These are phyloP conservation scores for Yamadazyma laniorum DNA, from an alignment of 805 yeast species.

Conservation along the genomic window DNA sequence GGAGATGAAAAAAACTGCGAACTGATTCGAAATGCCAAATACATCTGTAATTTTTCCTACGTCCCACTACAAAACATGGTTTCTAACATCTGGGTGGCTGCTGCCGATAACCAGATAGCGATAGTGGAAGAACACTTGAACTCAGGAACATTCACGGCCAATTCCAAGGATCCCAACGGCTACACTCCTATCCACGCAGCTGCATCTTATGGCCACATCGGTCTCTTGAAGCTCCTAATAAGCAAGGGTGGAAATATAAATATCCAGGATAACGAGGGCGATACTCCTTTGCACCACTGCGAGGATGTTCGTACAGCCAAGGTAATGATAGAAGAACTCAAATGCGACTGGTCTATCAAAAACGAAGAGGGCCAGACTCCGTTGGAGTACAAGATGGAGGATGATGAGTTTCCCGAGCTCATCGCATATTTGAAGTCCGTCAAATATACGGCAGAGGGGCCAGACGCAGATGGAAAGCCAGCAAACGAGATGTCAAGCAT, in stretches of 20 bases:
- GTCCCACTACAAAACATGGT: slow-evolving; percentile 29
- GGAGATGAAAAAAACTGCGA: background rate
- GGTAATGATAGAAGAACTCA: slow-evolving; percentile 59
- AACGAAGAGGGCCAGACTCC: slow-evolving; percentile 79
- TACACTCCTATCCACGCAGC: slow-evolving; percentile 98
- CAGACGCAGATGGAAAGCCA: background rate
- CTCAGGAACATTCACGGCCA: slow-evolving; percentile 54
- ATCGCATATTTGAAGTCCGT: slow-evolving; percentile 53
- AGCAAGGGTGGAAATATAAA: slow-evolving; percentile 74
- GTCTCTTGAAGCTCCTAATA: slow-evolving; percentile 58
- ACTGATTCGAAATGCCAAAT: background rate
- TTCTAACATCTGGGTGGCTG: slow-evolving; percentile 89
- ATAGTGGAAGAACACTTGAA: slow-evolving; percentile 57
- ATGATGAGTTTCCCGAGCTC: slow-evolving; percentile 80
- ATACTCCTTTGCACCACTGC: slow-evolving; percentile 89
- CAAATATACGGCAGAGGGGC: slow-evolving; percentile 7
- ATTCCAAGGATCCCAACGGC: slow-evolving; percentile 85
- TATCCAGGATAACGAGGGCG: slow-evolving; percentile 84
- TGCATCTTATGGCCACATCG: slow-evolving; percentile 83
- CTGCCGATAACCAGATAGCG: slow-evolving; percentile 74
- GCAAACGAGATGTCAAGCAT: background rate
- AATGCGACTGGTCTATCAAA: slow-evolving; percentile 61
- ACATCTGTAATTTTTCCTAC: background rate
- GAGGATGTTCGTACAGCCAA: slow-evolving; percentile 71
- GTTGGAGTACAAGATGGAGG: slow-evolving; percentile 73